Evolutionary conservation across 768 basidiomycete genomes (phyloP), one percentile per base, ranked within the genome.

Genomic region (Naganishia vishniacii): DNA sequence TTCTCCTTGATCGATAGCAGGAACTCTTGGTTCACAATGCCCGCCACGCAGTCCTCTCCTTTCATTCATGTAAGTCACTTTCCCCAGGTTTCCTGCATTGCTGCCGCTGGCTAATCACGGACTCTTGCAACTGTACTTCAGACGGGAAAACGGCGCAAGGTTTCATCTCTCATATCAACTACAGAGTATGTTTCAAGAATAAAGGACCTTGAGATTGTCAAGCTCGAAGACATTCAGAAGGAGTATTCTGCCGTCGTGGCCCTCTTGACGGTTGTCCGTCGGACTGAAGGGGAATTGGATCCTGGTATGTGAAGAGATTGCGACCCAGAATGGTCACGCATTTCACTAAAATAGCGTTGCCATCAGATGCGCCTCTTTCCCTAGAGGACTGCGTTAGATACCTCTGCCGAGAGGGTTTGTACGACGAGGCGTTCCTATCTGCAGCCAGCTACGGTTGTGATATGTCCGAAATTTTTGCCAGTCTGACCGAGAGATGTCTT

Each of bases 391-490:
- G 92, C 62, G 84, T 97, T 31, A 80, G 88, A 69, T 81, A 87
- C 66, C 81, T 93, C 58, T 85, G 87, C 4, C 88, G 95, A 73
- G 79, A 82, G 46, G 88, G 86, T 66, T 82, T 84, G 68, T 93
- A 88, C 77, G 88, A 86, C 69, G 80, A 83, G 58, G 94, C 94
- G 2, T 83, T 94, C 76, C 78, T 84, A 5, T 83, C 85, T 29
- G 92, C 90, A 2, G 82, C 84, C 34, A 84, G 83, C 47, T 82
- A 95, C 44, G 81, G 84, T 34, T 84, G 91, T 44, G 90, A 95
- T 75, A 89, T 97, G 88, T 84, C 85, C 3, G 87, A 90, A 67
- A 71, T 94, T 12, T 94, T 98, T 72, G 83, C 83, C 44, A 81
- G 84, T 67, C 78, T 98, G 67, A 85, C 91, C 0, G 80, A 79